These are phyloP conservation scores for Citrus hindsii DNA, from an alignment of 345 rosid species.

Conservation along the genomic window DNA sequence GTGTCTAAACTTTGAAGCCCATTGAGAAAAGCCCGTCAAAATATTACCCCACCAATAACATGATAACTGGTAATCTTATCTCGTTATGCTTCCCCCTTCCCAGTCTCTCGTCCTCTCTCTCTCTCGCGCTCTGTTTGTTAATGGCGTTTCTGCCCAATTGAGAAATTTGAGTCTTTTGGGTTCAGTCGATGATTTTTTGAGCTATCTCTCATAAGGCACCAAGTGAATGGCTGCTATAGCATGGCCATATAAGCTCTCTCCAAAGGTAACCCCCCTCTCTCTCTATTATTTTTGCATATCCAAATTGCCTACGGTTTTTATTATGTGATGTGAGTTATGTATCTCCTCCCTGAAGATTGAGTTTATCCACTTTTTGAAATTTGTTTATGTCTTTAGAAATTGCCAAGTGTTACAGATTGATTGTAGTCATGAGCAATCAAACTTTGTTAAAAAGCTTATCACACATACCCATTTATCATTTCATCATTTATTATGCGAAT, in stretches of 20 bases:
- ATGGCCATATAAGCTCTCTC: constrained; percentile 8
- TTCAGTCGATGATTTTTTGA: background rate
- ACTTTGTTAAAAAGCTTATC: no score
- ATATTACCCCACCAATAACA: no score
- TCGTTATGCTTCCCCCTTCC: no score
- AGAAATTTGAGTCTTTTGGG: background rate
- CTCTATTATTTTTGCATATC: no score
- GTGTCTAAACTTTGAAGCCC: no score
- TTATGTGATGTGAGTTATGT: no score
- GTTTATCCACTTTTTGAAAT: background rate
- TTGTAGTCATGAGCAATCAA: background rate
- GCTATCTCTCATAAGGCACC: background rate
- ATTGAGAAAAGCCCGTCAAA: no score
- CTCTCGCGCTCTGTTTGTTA: background rate
- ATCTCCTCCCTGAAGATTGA: no score
- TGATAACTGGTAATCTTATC: background rate
- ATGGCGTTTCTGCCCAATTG: background rate
- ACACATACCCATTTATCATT: no score
- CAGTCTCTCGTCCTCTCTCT: background rate
- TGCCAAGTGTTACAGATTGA: background rate
- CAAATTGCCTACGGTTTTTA: no score
- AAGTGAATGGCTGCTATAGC: constrained; percentile 21
- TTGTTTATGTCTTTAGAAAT: background rate
- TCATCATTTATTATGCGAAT: no score
- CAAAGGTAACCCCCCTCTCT: constrained; percentile 9